These are phyloP conservation scores for Dendrocalamus latiflorus DNA, from an alignment of 202 grass and related monocot genomes.

Conservation along the genomic window DNA sequence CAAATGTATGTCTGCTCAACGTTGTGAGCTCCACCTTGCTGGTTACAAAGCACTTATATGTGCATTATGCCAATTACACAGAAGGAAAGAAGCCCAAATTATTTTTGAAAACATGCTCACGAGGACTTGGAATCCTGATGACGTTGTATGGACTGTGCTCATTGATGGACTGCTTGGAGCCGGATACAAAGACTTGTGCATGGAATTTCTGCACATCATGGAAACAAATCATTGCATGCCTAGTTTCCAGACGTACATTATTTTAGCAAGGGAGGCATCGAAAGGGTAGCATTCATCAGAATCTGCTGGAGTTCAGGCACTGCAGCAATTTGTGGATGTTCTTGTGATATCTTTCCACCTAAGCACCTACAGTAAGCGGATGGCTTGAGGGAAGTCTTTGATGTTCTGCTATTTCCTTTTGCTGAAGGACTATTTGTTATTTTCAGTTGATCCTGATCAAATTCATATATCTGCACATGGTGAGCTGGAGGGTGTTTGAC, in stretches of 20 bases:
- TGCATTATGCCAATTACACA: constrained; percentile 48
- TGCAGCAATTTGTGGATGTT: constrained; percentile 14
- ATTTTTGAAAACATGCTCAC: constrained; percentile 47
- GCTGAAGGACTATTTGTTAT: too few species aligned
- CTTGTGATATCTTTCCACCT: too few species aligned
- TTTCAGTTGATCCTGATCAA: too few species aligned
- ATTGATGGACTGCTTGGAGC: constrained; percentile 53
- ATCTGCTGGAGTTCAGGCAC: constrained; percentile 15
- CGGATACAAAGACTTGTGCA: constrained; percentile 43
- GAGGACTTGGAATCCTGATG: constrained; percentile 46
- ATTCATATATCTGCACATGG: too few species aligned
- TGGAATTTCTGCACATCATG: constrained; percentile 57
- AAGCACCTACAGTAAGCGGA: background rate
- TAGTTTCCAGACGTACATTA: constrained; percentile 29
- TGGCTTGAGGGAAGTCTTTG: too few species aligned
- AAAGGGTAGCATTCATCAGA: constrained; percentile 25
- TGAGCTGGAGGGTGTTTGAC: too few species aligned
- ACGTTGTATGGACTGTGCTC: constrained; percentile 56
- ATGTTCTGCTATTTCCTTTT: too few species aligned
- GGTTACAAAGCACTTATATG: constrained; percentile 53
- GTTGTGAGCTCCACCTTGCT: constrained; percentile 40
- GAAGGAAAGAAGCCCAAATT: constrained; percentile 36
- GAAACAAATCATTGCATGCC: constrained; percentile 43
- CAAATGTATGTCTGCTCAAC: constrained; percentile 32
- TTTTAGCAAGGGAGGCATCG: constrained; percentile 40